These are phyloP conservation scores for Acanthamoeba lenticulata DNA, from an alignment of 208 protist species.

Conservation along the genomic window DNA sequence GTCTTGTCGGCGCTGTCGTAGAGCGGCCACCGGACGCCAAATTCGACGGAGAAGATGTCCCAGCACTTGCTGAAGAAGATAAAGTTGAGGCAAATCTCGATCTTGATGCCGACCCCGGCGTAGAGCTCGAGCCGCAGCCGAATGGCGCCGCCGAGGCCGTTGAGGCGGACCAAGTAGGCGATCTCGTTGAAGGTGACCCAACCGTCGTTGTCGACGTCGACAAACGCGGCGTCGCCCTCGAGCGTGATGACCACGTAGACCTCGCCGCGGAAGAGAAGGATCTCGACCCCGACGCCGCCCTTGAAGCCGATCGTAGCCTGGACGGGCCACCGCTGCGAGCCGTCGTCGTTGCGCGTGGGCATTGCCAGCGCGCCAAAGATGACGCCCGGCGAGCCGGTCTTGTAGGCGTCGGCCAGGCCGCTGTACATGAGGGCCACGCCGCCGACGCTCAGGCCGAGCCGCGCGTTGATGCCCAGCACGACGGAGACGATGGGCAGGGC, in stretches of 20 bases:
- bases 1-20: not conserved
- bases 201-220: not conserved
- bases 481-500: not conserved
- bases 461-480: not conserved
- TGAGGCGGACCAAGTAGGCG: not conserved
- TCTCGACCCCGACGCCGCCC: not conserved
- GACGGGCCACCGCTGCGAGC: not conserved
- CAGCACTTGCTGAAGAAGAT: slow-evolving; percentile 1
- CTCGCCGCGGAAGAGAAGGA: slow-evolving; percentile 20
- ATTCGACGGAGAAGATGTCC: no score
- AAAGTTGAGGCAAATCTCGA: not conserved
- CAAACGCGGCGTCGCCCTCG: not conserved
- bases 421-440: slow-evolving; percentile 45
- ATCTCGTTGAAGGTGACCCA: slow-evolving; percentile 49
- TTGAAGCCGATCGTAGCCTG: not conserved
- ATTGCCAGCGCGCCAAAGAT: not conserved
- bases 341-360: not conserved
- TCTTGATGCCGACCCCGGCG: not conserved
- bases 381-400: not conserved
- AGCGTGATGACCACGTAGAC: not conserved
- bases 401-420: not conserved
- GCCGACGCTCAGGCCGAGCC: not conserved
- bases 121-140: not conserved
- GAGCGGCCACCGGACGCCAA: no score
- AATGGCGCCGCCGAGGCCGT: not conserved